Percentiles rank a stretch among this genome's conserved stretches.
These are phyloP conservation scores for Vitis amurensis DNA, from an alignment of 164 flowering plant genomes.

Conservation along the genomic window DNA sequence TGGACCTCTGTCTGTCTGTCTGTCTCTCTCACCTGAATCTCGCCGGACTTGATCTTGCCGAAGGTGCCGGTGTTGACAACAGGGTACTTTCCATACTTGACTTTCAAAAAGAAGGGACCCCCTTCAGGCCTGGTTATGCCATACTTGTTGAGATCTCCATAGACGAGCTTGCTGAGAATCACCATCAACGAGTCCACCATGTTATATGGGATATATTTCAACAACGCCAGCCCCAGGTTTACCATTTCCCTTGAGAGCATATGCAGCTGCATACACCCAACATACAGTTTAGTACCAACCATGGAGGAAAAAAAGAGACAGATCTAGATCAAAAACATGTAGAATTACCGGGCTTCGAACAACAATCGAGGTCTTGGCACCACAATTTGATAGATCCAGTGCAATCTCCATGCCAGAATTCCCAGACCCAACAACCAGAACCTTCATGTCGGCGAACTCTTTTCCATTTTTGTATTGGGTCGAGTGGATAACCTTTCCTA, in stretches of 20 bases:
- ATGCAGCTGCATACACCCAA: slow-evolving; percentile 29
- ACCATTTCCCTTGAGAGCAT: slow-evolving; percentile 36
- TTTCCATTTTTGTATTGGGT: slow-evolving; percentile 42
- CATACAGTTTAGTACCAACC: neutral
- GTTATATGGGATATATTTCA: slow-evolving; percentile 20
- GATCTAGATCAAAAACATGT: neutral
- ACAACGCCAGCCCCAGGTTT: slow-evolving; percentile 13
- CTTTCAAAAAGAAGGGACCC: slow-evolving; percentile 43
- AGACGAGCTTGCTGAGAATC: slow-evolving; percentile 26
- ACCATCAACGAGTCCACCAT: slow-evolving; percentile 37
- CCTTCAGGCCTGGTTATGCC: slow-evolving; percentile 44
- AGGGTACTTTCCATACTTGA: slow-evolving; percentile 40
- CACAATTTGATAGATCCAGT: slow-evolving; percentile 38
- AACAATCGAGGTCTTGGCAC: slow-evolving; percentile 51
- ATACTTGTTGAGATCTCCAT: slow-evolving; percentile 45
- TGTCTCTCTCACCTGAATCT: slow-evolving; percentile 41
- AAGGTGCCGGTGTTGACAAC: slow-evolving; percentile 42
- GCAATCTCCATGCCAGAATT: slow-evolving; percentile 85
- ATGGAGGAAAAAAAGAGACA: neutral
- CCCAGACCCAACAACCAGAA: slow-evolving; percentile 73
- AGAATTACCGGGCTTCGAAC: slow-evolving; percentile 42
- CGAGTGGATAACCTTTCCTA: slow-evolving; percentile 46
- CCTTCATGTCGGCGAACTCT: slow-evolving; percentile 28
- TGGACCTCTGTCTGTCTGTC: neutral
- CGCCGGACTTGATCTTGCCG: slow-evolving; percentile 39